Base-by-base conservation (phyloP, 805 yeast species). In the Zygosaccharomyces lentus region DNA sequence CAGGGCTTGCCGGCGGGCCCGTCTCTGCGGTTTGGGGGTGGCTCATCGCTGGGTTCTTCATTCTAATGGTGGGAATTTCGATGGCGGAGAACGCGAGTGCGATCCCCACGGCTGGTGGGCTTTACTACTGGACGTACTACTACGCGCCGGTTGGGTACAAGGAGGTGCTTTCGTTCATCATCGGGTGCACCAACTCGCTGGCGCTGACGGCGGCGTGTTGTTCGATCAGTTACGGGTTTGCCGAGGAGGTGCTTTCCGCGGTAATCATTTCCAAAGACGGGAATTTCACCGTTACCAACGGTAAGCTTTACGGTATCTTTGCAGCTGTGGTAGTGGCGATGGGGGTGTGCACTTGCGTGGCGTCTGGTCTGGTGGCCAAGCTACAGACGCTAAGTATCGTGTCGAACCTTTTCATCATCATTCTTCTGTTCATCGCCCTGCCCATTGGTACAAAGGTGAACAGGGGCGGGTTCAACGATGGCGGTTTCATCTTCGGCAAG, bases 71-170 rank as follows among this genome's bases (percentile, higher is more conserved):
- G n/a, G 88, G 87, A 13, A 51, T 75, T 6, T 71, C 83, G 13
- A 76, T 84, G 80, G 72, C 85, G 5, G 84, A 82, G 55, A 63
- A 82, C 50, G 86, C 84, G 1, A 75, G 82, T 30, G 76, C 88
- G 1, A 75, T 81, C 52, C 90, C 91, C 23, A 83, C 90, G 1
- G 77, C 84, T 16, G 90, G 90, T 45, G 90, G 90, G 7, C 66
- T 84, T 32, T 84, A 81, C 59, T 80, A 76, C 63, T 80, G 84
- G 81, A 78, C 86, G 1, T 79, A 72, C 62, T 74, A 80, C 58
- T 82, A 80, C 58, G 80, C 88, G 21, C 89, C 87, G 1, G 74
- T 70, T 40, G 53, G 56, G 3, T 54, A 70, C 26, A 72, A 77
- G 56, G 74, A 75, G 15, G 79, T 81, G 0, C 61, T 81, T 26